Evolutionary conservation across 2,329 filamentous ascomycete species (phyloP).

Genomic region (Phyllosticta ampelicida): DNA sequence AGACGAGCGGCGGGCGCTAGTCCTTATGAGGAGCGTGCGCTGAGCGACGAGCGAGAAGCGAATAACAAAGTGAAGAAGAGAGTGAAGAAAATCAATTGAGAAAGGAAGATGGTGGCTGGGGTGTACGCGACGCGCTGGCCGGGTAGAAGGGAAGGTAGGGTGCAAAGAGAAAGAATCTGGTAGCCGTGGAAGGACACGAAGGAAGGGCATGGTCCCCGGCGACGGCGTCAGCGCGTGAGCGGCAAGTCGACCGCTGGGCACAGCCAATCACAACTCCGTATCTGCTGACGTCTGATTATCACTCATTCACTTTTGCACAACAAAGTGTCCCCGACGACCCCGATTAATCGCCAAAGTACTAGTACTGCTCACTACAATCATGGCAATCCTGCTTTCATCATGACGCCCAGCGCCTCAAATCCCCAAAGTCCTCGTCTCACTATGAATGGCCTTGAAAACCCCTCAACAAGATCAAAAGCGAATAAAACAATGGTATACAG

Average conservation of each 20-base stretch:
- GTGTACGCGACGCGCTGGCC: background rate
- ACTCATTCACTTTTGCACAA: background rate
- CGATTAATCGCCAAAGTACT: no score
- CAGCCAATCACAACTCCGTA: background rate
- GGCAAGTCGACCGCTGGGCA: background rate
- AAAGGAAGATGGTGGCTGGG: background rate
- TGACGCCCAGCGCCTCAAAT: background rate
- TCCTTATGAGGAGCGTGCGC: background rate
- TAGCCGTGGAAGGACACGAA: background rate
- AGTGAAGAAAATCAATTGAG: background rate
- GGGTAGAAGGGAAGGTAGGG: background rate
- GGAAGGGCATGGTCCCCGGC: background rate
- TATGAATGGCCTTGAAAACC: background rate
- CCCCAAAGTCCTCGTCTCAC: background rate
- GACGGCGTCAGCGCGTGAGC: background rate
- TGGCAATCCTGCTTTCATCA: no score
- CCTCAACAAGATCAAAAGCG: background rate
- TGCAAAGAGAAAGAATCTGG: background rate
- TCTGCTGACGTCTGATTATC: background rate
- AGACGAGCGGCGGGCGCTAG: conserved; percentile 4
- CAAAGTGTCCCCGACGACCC: background rate
- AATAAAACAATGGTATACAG: conserved; percentile 10
- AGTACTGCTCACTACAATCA: no score
- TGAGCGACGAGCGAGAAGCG: background rate
- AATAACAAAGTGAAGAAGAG: background rate